Conservation (phyloP, 2,329 filamentous ascomycete genomes). For the Biscogniauxia sp. region DNA sequence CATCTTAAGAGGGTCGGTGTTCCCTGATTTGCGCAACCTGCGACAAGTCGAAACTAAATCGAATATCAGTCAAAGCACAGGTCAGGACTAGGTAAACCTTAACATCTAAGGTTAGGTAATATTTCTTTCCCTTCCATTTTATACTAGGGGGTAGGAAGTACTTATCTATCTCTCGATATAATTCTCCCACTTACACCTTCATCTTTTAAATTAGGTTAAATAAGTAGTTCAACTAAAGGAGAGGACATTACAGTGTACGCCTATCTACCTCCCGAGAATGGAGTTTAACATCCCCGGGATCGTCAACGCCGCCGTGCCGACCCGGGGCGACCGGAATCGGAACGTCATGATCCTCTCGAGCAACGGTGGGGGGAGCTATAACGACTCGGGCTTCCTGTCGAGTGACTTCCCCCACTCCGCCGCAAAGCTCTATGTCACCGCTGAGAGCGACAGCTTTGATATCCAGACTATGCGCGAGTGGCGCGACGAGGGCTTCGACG, state of each 20-base stretch:
- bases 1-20: background rate
- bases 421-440: slow-evolving; percentile 42
- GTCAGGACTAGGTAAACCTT: too few relatives aligned
- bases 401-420: slow-evolving; percentile 36
- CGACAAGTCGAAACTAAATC: background rate
- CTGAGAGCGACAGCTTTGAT: slow-evolving; percentile 43
- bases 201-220: too few relatives aligned
- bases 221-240: too few relatives aligned
- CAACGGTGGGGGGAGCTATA: slow-evolving; percentile 35
- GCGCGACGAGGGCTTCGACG: slow-evolving; percentile 42
- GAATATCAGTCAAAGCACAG: background rate
- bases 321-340: slow-evolving; percentile 17
- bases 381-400: slow-evolving; percentile 42
- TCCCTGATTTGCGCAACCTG: background rate
- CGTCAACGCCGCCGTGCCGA: slow-evolving; percentile 27
- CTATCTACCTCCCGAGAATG: slow-evolving; percentile 12
- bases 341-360: slow-evolving; percentile 21
- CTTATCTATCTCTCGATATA: too few relatives aligned
- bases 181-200: too few relatives aligned
- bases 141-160: too few relatives aligned
- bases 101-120: too few relatives aligned
- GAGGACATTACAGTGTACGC: too few relatives aligned
- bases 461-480: slow-evolving; percentile 36
- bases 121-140: too few relatives aligned
- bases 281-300: slow-evolving; percentile 31